Percentiles rank a stretch among this genome's conserved stretches.
These are phyloP conservation scores for Inosperma sp. DNA, from an alignment of 768 basidiomycete species.

Conservation along the genomic window DNA sequence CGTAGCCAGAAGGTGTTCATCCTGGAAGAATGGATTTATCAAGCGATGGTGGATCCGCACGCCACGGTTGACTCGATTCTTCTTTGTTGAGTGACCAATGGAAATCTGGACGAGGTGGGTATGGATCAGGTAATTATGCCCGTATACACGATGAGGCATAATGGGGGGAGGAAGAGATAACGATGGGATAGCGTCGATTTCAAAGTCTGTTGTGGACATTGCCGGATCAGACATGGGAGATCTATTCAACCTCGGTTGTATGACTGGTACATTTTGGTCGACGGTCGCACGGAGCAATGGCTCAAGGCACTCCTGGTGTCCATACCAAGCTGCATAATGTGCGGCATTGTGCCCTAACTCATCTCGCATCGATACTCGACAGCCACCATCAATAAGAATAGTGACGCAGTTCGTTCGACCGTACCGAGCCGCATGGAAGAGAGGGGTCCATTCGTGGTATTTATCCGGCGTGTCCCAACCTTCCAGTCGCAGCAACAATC, in stretches of 20 bases:
- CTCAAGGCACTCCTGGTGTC: constrained; percentile 66
- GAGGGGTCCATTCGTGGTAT: constrained; percentile 97
- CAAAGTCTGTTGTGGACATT: constrained; percentile 45
- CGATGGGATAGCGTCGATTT: constrained; percentile 89
- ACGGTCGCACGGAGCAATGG: constrained; percentile 49
- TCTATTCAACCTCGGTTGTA: constrained; percentile 23
- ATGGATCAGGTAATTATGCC: constrained; percentile 91
- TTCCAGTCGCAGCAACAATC: constrained; percentile 62
- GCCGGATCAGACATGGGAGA: constrained; percentile 39
- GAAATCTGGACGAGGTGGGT: constrained; percentile 82
- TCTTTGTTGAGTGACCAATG: constrained; percentile 61
- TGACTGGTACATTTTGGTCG: constrained; percentile 25
- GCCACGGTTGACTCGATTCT: constrained; percentile 33
- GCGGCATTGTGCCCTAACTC: constrained; percentile 81
- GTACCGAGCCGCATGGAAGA: constrained; percentile 91
- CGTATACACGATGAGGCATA: constrained; percentile 96
- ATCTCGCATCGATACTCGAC: constrained; percentile 70
- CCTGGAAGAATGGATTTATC: constrained; percentile 62
- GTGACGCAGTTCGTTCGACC: constrained; percentile 71
- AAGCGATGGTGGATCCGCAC: constrained; percentile 73
- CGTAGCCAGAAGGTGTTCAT: constrained; percentile 63
- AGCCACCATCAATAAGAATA: constrained; percentile 76
- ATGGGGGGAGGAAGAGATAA: constrained; percentile 96
- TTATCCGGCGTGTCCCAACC: constrained; percentile 90
- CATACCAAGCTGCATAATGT: constrained; percentile 97